Evolutionary conservation across 2,329 filamentous ascomycete species (phyloP).

Genomic region (Pseudogymnoascus sp.): DNA sequence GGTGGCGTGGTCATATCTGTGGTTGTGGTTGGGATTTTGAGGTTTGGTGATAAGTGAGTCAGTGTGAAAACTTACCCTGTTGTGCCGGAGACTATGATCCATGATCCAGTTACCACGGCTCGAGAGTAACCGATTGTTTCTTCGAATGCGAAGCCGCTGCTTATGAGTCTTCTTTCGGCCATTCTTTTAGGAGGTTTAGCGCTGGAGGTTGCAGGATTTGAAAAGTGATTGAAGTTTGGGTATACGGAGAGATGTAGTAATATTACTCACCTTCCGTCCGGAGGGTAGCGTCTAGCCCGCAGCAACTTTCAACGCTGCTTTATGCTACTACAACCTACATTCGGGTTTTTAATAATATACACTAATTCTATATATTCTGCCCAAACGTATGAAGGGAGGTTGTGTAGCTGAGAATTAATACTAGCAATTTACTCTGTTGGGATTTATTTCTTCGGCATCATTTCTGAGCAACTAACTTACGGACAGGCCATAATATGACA

Average conservation of each 20-base stretch:
- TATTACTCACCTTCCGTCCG: not conserved
- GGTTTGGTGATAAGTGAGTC: not conserved
- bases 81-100: conserved; percentile 46
- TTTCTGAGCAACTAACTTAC: not conserved
- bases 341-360: not conserved
- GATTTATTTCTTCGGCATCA: not conserved
- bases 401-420: not conserved
- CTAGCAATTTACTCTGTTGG: not conserved
- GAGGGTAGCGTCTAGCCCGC: not conserved
- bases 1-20: conserved; percentile 43
- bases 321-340: not conserved
- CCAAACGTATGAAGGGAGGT: not conserved
- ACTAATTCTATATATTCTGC: not conserved
- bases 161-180: conserved; percentile 10
- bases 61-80: conserved; percentile 35
- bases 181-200: not conserved
- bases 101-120: conserved; percentile 42
- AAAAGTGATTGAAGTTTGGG: not conserved
- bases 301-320: not conserved
- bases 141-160: conserved; percentile 41
- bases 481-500: not conserved
- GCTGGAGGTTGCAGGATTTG: not conserved
- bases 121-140: conserved; percentile 45
- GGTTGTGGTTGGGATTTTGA: not conserved
- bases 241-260: not conserved